phyloP scores from a whole-genome alignment of 768 basidiomycete species.

The Glaciozyma martinii region DNA sequence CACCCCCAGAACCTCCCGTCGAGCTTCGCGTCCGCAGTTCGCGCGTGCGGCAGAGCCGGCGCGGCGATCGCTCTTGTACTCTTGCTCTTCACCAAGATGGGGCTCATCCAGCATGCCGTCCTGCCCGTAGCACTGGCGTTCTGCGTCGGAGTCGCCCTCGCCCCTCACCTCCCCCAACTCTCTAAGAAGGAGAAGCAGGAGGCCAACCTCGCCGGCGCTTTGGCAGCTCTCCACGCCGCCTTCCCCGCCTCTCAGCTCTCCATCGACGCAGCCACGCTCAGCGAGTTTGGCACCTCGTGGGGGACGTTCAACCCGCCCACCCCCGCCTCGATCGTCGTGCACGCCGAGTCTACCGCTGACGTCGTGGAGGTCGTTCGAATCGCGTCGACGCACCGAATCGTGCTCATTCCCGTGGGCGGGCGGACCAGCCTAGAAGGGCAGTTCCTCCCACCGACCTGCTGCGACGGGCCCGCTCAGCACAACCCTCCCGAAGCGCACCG shows the following conservation, averaged over 20 bases:
- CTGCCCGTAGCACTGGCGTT: too few species aligned
- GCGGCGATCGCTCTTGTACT: too few species aligned
- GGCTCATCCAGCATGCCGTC: too few species aligned
- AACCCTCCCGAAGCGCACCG: neutral
- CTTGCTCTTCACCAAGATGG: too few species aligned
- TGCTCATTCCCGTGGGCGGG: constrained; percentile 69
- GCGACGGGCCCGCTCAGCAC: constrained; percentile 8
- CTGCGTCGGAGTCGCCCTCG: neutral
- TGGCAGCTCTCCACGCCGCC: neutral
- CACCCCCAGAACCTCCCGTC: too few species aligned
- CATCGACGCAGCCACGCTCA: constrained; percentile 11
- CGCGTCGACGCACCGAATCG: constrained; percentile 58
- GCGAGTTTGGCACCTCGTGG: constrained; percentile 7
- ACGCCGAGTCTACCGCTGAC: constrained; percentile 59
- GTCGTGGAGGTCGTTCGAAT: constrained; percentile 70
- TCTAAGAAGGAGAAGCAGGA: neutral
- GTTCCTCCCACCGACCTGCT: constrained; percentile 40
- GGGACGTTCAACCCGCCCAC: constrained; percentile 7
- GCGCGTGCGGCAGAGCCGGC: too few species aligned
- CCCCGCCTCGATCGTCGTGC: constrained; percentile 26
- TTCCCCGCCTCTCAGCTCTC: constrained; percentile 21
- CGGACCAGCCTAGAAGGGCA: constrained; percentile 83
- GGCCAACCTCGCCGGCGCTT: neutral
- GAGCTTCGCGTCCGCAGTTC: too few species aligned
- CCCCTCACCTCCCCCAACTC: neutral